Evolutionary conservation across 2,329 filamentous ascomycete genomes (phyloP).

Genomic region (Colletotrichum sp.): DNA sequence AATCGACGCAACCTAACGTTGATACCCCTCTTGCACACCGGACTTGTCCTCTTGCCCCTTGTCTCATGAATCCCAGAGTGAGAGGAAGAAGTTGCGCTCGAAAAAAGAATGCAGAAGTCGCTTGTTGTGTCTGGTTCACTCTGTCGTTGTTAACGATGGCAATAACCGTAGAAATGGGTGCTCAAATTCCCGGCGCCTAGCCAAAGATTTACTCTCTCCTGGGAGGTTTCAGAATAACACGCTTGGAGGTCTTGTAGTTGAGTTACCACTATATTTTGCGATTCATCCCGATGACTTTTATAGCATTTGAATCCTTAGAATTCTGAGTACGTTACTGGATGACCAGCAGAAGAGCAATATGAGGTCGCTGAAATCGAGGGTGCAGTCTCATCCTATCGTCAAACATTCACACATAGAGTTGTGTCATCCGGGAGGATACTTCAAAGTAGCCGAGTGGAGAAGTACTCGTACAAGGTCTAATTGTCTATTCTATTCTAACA

Average conservation of each 20-base stretch:
- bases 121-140: not conserved
- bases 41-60: not conserved
- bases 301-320: not conserved
- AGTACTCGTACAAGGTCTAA: no score
- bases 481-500: no score
- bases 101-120: not conserved
- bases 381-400: not conserved
- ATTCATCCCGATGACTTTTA: fast-evolving
- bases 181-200: not conserved
- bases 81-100: not conserved
- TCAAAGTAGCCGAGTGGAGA: no score
- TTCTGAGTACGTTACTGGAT: fast-evolving
- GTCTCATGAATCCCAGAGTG: not conserved
- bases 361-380: not conserved
- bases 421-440: no score
- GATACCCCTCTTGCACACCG: not conserved
- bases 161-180: not conserved
- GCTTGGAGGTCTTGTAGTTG: not conserved
- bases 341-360: not conserved
- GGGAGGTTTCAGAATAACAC: not conserved
- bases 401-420: not conserved
- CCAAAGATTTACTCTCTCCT: not conserved
- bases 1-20: not conserved
- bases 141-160: not conserved
- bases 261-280: fast-evolving